Conservation (phyloP, 2,329 filamentous ascomycete species). For the Trichoderma sp. region DNA sequence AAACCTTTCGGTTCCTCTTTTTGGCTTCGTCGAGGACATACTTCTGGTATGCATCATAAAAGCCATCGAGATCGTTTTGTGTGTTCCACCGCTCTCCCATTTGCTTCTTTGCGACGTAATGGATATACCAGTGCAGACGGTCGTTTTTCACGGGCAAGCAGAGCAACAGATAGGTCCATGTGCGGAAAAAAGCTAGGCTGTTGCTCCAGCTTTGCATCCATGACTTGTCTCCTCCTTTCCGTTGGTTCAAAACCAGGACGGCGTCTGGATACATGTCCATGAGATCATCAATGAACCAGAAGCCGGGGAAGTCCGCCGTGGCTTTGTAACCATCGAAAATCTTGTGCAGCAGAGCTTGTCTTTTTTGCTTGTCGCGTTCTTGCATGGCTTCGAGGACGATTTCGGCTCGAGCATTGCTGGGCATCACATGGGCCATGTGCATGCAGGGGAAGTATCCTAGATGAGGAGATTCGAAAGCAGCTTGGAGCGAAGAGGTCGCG, state of each 20-base stretch:
- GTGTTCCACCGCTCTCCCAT: slow-evolving; percentile 19
- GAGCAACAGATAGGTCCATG: slow-evolving; percentile 26
- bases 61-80: slow-evolving; percentile 3
- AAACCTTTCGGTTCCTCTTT: slow-evolving; percentile 28
- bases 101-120: slow-evolving; percentile 15
- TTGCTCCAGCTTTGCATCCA: slow-evolving; percentile 30
- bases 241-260: slow-evolving; percentile 33
- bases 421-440: slow-evolving; percentile 33
- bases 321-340: slow-evolving; percentile 33
- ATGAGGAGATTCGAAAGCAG: slow-evolving; percentile 31
- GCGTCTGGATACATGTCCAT: slow-evolving; percentile 40
- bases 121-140: slow-evolving; percentile 29
- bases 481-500: slow-evolving; percentile 37
- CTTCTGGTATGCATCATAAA: slow-evolving; percentile 27
- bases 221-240: slow-evolving; percentile 23
- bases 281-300: slow-evolving; percentile 35
- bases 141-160: slow-evolving; percentile 30
- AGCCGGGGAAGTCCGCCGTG: slow-evolving; percentile 31
- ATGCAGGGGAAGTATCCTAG: slow-evolving; percentile 32
- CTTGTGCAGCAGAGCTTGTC: slow-evolving; percentile 31
- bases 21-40: slow-evolving; percentile 30
- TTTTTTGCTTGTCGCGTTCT: slow-evolving; percentile 28
- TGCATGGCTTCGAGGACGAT: slow-evolving; percentile 28
- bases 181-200: slow-evolving; percentile 31
- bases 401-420: slow-evolving; percentile 25